Evolutionary conservation across 75 land plant genomes (phyloP).

Genomic region (Sequoiadendron giganteum): DNA sequence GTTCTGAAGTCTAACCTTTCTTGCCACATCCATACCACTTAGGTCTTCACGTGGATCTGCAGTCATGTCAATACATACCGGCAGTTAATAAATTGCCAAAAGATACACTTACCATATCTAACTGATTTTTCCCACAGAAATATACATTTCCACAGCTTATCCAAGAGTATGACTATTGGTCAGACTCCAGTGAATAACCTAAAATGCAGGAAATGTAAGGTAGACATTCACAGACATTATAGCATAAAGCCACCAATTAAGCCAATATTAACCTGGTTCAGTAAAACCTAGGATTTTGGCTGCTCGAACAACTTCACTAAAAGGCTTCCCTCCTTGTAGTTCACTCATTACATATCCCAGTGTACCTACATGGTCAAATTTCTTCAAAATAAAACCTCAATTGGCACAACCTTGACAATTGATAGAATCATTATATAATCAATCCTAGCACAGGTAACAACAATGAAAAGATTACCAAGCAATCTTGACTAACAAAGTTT

Average conservation of each 20-base stretch:
- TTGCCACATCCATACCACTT: constrained; percentile 92
- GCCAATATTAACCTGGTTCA: constrained; percentile 67
- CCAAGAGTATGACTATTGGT: background rate
- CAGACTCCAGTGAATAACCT: background rate
- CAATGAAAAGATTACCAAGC: background rate
- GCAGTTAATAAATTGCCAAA: constrained; percentile 7
- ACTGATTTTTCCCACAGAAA: background rate
- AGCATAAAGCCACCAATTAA: background rate
- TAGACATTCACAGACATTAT: background rate
- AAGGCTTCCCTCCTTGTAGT: constrained; percentile 67
- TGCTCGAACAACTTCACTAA: constrained; percentile 64
- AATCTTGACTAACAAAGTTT: background rate
- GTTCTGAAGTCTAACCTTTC: constrained; percentile 59
- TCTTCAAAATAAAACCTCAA: background rate
- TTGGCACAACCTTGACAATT: background rate
- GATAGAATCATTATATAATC: background rate
- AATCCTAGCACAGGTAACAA: background rate
- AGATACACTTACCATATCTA: background rate
- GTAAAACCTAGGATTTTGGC: constrained; percentile 81
- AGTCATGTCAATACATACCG: constrained; percentile 10
- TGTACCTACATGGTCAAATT: constrained; percentile 48
- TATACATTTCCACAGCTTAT: background rate
- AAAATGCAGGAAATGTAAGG: background rate
- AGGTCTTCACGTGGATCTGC: constrained; percentile 94
- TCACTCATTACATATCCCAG: constrained; percentile 83